A percentile compares a stretch with the other conserved stretches of the same genome.
These are phyloP conservation scores for Chalciporus sp. DNA, from an alignment of 1,284 basidiomycete genomes.

Conservation along the genomic window DNA sequence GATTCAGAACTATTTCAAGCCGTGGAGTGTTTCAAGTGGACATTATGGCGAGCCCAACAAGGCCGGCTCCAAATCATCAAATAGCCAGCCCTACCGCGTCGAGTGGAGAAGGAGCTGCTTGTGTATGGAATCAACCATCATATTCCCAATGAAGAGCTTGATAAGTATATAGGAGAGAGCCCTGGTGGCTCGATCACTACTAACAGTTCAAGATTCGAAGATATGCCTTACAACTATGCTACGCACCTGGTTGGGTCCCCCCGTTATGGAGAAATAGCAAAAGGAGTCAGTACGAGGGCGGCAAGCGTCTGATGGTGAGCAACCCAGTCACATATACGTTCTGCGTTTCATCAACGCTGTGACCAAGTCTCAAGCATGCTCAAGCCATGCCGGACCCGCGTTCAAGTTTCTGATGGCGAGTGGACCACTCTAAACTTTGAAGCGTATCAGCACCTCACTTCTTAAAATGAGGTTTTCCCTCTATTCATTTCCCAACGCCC, in stretches of 20 bases:
- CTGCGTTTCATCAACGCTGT: too few species aligned
- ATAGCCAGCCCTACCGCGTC: too few species aligned
- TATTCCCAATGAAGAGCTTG: too few species aligned
- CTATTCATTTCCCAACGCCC: constrained; percentile 12
- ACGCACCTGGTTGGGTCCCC: constrained; percentile 37
- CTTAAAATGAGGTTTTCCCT: constrained; percentile 23
- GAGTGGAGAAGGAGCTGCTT: too few species aligned
- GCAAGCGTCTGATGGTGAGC: constrained; percentile 22
- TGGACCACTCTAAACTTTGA: constrained; percentile 32
- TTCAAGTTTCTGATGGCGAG: constrained; percentile 27
- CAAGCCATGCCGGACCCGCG: constrained; percentile 27
- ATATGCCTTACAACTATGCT: constrained; percentile 37
- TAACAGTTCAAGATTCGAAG: constrained; percentile 33
- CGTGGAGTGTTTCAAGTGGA: too few species aligned
- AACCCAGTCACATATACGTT: too few species aligned
- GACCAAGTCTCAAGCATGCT: neutral
- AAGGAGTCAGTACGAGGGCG: constrained; percentile 1
- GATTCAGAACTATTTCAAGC: too few species aligned
- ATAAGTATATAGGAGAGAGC: too few species aligned
- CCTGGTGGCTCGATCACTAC: too few species aligned
- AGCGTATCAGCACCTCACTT: constrained; percentile 15
- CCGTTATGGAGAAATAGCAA: constrained; percentile 32
- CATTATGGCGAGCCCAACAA: too few species aligned
- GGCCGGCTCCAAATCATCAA: too few species aligned
- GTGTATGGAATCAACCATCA: neutral